Conservation (phyloP, 805 yeast genomes). For the Blastobotrys muscicola region DNA sequence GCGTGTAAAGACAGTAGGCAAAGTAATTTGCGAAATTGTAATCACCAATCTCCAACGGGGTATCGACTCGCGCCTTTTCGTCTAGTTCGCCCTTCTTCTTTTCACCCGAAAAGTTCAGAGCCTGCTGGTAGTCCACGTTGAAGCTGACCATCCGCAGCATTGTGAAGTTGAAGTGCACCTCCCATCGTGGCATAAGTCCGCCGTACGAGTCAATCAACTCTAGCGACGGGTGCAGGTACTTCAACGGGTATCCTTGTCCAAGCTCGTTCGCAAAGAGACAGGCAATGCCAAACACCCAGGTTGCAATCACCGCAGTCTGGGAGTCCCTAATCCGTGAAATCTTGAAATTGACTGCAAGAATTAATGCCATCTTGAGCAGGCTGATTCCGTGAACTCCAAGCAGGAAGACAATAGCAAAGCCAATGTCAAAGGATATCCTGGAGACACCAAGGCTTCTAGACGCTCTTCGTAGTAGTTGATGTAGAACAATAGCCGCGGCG, state of each 20-base stretch:
- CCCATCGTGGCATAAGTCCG: slow-evolving; percentile 89
- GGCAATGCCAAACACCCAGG: slow-evolving; percentile 77
- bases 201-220: slow-evolving; percentile 50
- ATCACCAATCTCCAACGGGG: slow-evolving; percentile 46
- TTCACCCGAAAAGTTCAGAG: slow-evolving; percentile 3
- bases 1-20: slow-evolving; percentile 75
- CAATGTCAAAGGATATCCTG: slow-evolving; percentile 57
- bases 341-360: slow-evolving; percentile 44
- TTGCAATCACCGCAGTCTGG: slow-evolving; percentile 11
- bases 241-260: slow-evolving; percentile 46
- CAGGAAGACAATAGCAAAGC: slow-evolving; percentile 60
- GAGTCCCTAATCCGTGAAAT: slow-evolving; percentile 31
- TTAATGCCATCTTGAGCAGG: slow-evolving; percentile 48
- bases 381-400: slow-evolving; percentile 76
- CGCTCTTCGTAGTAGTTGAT: slow-evolving; percentile 40
- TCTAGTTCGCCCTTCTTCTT: slow-evolving; percentile 8
- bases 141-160: slow-evolving; percentile 75
- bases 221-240: slow-evolving; percentile 33
- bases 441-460: slow-evolving; percentile 12
- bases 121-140: slow-evolving; percentile 54
- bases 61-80: slow-evolving; percentile 54
- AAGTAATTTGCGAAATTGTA: slow-evolving; percentile 59
- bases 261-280: slow-evolving; percentile 70
- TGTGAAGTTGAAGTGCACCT: slow-evolving; percentile 87
- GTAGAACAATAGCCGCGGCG: slow-evolving; percentile 44